Evolutionary conservation across 106 monocot genomes (phyloP), one percentile per base, ranked within the genome.

Genomic region (Dendrobium catenatum): DNA sequence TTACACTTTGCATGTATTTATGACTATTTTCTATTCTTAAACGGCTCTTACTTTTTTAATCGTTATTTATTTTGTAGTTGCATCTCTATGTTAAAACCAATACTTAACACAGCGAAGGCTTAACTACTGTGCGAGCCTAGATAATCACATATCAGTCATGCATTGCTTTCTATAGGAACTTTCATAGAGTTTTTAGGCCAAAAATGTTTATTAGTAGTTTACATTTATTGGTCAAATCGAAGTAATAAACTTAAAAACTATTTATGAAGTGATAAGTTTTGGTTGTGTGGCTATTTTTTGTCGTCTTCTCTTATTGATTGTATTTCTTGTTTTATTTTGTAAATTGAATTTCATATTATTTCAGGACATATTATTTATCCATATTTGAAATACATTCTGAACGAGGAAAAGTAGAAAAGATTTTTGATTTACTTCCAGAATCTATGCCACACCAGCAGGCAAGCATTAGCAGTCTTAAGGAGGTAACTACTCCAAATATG

Each of bases 341-440:
- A 13, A 20, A 48, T 4, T 58, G 16, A 41, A 11, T 59, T 77
- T 70, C n/a, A 31, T 81, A 55, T 42, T 66, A 77, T 27, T 80
- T 22, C 87, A 96, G 95, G 79, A 82, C 82, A 68, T 91, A 87
- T 87, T 89, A 84, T 81, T 41, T 96, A 22, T 93, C 95, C 37
- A 91, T 96, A 89, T 89, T 96, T 81, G 95, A 96, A 81, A 96
- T 96, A 82, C 82, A 87, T 80, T 96, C 92, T 70, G 91, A 88
- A 79, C 78, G 87, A 74, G 93, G 93, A 18, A 96, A 88, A 81
- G 89, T 88, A 68, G 95, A 96, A 75, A 89, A 79, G 64, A 88
- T 96, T 31, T 66, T 91, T 82, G 95, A 96, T 85, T 77, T 96
- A 58, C 88, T 83, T 10, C 68, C 85, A 75, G 78, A 81, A 79